Evolutionary conservation across 768 basidiomycete species (phyloP).

Genomic region (Sporobolomyces pararoseus): DNA sequence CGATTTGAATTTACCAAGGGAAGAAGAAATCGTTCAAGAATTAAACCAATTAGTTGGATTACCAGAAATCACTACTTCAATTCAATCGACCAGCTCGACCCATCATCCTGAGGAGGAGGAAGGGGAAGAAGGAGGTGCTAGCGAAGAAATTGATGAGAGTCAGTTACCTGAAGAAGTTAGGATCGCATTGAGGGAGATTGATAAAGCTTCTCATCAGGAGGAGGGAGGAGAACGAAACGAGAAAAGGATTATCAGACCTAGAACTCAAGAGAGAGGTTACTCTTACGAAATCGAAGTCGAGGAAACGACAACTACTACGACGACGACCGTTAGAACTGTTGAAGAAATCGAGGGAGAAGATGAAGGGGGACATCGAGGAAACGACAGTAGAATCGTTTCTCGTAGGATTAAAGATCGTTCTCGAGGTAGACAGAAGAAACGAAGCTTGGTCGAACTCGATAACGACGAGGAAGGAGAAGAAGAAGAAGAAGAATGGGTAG

Average conservation of each 20-base stretch:
- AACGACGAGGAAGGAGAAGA: not conserved
- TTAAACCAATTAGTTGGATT: slow-evolving; percentile 40
- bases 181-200: slow-evolving; percentile 12
- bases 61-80: slow-evolving; percentile 33
- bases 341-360: not conserved
- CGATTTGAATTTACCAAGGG: not conserved
- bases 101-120: not conserved
- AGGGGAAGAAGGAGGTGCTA: not conserved
- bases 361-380: not conserved
- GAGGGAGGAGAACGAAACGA: not conserved
- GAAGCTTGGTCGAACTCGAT: not conserved
- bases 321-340: slow-evolving; percentile 15
- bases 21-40: slow-evolving; percentile 41
- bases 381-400: slow-evolving; percentile 27
- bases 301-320: slow-evolving; percentile 43
- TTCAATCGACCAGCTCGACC: not conserved
- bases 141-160: not conserved
- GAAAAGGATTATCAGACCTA: slow-evolving; percentile 2
- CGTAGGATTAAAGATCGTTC: too few species aligned
- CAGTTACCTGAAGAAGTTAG: slow-evolving; percentile 28
- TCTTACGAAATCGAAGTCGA: slow-evolving; percentile 43
- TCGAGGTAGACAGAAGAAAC: not conserved
- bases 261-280: not conserved
- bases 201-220: not conserved
- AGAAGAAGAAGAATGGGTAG: slow-evolving; percentile 49